phyloP scores from a whole-genome alignment of 192 early-diverging fungal genomes.

The Glomus cerebriforme region DNA sequence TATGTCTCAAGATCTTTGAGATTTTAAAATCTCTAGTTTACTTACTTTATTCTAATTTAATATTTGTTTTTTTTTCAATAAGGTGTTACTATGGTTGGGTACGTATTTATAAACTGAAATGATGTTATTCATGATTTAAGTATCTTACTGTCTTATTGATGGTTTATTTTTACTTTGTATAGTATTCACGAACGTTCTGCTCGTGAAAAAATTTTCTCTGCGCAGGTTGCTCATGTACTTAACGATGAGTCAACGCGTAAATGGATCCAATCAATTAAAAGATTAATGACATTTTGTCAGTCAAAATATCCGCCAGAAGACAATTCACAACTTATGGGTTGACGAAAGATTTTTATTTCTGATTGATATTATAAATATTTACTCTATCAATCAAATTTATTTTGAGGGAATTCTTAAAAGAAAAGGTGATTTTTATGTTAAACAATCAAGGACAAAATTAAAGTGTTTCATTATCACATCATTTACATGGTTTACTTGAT shows the following conservation, averaged over 20 bases:
- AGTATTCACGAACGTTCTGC: conserved; percentile 96
- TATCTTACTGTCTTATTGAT: neutral
- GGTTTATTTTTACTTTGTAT: neutral
- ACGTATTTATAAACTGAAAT: conserved; percentile 31
- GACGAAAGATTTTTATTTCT: neutral
- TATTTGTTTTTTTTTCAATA: neutral
- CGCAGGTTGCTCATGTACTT: conserved; percentile 94
- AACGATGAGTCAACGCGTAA: conserved; percentile 97
- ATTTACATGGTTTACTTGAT: no score
- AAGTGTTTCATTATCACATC: no score
- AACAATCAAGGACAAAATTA: no score
- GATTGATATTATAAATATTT: neutral
- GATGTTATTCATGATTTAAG: neutral
- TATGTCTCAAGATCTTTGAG: neutral
- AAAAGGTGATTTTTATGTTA: no score
- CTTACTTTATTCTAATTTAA: neutral
- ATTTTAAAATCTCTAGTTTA: neutral
- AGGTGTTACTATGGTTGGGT: conserved; percentile 89
- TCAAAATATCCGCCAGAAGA: conserved; percentile 86
- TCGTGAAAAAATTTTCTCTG: conserved; percentile 95
- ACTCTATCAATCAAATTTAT: neutral
- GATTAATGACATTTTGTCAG: conserved; percentile 96
- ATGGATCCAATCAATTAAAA: conserved; percentile 98
- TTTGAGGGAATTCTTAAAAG: no score
- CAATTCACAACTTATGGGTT: conserved; percentile 31